A percentile compares a stretch with the other conserved stretches of the same genome.
Conservation (phyloP, 2,329 filamentous ascomycete genomes). For the Apiospora arundinis region DNA sequence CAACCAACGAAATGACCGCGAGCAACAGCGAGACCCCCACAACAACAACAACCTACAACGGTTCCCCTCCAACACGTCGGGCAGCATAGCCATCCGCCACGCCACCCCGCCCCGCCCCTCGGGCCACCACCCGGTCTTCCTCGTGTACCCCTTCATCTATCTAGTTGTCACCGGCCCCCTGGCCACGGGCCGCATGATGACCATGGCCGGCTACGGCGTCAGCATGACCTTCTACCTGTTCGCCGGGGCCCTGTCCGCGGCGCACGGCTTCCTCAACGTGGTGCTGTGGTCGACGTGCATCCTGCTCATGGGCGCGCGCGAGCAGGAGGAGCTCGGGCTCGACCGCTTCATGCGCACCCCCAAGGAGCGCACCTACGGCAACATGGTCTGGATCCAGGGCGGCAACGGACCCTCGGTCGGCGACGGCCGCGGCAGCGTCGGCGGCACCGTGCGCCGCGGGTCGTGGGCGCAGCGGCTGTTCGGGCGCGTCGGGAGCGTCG, state of each 20-base stretch:
- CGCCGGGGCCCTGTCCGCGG: neutral
- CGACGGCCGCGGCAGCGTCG: neutral
- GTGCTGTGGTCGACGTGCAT: neutral
- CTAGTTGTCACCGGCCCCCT: neutral
- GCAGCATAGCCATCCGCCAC: neutral
- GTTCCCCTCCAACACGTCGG: neutral
- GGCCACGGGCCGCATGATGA: neutral
- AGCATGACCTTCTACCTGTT: neutral
- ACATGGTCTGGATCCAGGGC: slow-evolving; percentile 20
- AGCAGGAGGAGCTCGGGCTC: slow-evolving; percentile 6
- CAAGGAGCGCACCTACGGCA: neutral
- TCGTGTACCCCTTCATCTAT: slow-evolving; percentile 21
- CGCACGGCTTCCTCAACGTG: slow-evolving; percentile 2
- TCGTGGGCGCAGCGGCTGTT: neutral
- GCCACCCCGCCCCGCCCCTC: neutral
- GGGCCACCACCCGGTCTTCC: slow-evolving; percentile 17
- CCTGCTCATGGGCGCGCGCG: neutral
- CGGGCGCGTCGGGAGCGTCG: neutral
- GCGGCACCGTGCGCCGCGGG: neutral
- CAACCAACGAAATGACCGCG: too few relatives aligned
- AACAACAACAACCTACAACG: too few relatives aligned
- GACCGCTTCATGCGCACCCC: slow-evolving; percentile 18
- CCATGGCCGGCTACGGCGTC: slow-evolving; percentile 1
- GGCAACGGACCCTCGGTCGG: neutral
- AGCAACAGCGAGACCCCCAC: too few relatives aligned